These are phyloP conservation scores for Aureobasidium sp. DNA, from an alignment of 2,329 filamentous ascomycete genomes.

Conservation along the genomic window DNA sequence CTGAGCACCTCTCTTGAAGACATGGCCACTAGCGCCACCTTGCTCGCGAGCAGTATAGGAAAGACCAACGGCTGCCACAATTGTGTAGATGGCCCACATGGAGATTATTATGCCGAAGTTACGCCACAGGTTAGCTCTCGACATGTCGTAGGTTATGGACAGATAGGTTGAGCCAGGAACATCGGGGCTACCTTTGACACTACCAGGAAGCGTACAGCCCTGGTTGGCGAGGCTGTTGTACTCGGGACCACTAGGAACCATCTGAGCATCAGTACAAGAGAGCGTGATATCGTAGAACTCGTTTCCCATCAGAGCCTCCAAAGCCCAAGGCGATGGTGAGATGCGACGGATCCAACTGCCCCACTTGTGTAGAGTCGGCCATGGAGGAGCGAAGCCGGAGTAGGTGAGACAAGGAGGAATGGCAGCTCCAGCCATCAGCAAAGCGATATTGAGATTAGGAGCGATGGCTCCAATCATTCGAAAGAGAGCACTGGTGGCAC, in stretches of 20 bases:
- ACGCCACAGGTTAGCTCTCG: conserved; percentile 51
- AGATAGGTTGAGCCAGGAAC: conserved; percentile 51
- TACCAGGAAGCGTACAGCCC: conserved; percentile 52
- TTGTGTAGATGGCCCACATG: conserved; percentile 31
- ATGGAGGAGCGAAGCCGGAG: conserved; percentile 51
- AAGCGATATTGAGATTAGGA: conserved; percentile 7
- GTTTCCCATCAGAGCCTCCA: conserved; percentile 60
- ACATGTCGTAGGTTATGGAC: conserved; percentile 46
- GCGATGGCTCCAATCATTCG: conserved; percentile 11
- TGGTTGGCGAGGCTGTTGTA: conserved; percentile 43
- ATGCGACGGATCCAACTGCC: conserved; percentile 44
- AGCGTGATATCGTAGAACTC: conserved; percentile 56
- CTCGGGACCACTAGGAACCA: conserved; percentile 26
- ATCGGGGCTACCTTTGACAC: conserved; percentile 40
- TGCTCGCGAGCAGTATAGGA: conserved; percentile 10
- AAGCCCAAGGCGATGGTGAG: conserved; percentile 58
- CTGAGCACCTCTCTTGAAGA: conserved; percentile 10
- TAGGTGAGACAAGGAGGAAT: conserved; percentile 35
- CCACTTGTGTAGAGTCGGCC: conserved; percentile 62
- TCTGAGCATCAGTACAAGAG: conserved; percentile 45
- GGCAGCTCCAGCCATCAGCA: conserved; percentile 12
- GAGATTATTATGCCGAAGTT: conserved; percentile 47
- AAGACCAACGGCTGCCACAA: conserved; percentile 6
- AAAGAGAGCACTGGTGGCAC: conserved; percentile 9
- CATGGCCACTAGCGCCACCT: conserved; percentile 9